Conservation (phyloP, 2,329 filamentous ascomycete species). For the Phyllosticta paracitricarpa region DNA sequence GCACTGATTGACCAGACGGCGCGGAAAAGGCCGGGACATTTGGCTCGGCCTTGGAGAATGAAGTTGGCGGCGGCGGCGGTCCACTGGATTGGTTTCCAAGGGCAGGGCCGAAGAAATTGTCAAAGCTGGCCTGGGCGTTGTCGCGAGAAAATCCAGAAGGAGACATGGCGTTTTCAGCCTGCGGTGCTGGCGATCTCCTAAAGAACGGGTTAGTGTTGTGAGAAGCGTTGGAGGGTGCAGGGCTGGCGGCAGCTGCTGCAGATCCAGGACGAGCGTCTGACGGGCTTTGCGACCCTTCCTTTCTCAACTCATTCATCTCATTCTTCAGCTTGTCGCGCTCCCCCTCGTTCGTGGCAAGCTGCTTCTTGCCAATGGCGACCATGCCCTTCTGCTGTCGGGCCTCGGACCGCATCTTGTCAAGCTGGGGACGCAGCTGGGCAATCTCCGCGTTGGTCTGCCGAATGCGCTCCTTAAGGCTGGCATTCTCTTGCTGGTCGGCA, state of each 20-base stretch:
- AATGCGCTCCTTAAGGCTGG: constrained; percentile 77
- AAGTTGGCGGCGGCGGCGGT: constrained; percentile 43
- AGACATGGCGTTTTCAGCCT: constrained; percentile 41
- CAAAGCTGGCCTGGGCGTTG: constrained; percentile 45
- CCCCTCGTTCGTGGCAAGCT: constrained; percentile 77
- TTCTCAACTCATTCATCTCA: constrained; percentile 62
- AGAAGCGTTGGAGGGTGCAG: constrained; percentile 52
- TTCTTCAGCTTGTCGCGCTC: constrained; percentile 80
- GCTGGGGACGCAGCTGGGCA: constrained; percentile 71
- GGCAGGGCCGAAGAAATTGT: constrained; percentile 74
- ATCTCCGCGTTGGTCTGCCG: constrained; percentile 73
- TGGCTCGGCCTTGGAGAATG: constrained; percentile 47
- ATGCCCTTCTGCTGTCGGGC: constrained; percentile 92
- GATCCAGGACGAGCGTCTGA: constrained; percentile 27
- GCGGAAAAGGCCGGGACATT: constrained; percentile 28
- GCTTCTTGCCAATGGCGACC: constrained; percentile 97
- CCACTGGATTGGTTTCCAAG: constrained; percentile 39
- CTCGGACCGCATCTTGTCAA: constrained; percentile 88
- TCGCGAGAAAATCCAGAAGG: constrained; percentile 38
- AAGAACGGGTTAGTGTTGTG: constrained; percentile 91
- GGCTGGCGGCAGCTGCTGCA: constrained; percentile 51
- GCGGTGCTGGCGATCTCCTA: constrained; percentile 46
- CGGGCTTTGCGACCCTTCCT: constrained; percentile 35
- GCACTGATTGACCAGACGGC: constrained; percentile 33
- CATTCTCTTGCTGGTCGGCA: constrained; percentile 82